These are phyloP conservation scores for Fomitopsis betulina DNA, from an alignment of 1,284 basidiomycete genomes.

Conservation along the genomic window DNA sequence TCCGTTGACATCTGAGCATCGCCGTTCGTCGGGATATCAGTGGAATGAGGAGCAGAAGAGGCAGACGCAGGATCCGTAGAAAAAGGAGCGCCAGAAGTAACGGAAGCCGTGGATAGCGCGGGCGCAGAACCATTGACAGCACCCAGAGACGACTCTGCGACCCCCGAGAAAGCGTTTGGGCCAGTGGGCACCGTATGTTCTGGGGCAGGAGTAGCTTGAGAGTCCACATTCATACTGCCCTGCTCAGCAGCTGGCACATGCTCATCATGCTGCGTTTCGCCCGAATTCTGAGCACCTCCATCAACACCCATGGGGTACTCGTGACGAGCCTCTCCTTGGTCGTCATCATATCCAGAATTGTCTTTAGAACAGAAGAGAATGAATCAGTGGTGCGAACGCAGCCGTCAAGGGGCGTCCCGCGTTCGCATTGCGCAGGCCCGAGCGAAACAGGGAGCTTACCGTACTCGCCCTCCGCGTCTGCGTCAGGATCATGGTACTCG, in stretches of 20 bases:
- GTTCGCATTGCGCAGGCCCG: constrained; percentile 27
- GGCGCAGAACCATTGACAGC: constrained; percentile 24
- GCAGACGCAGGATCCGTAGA: constrained; percentile 36
- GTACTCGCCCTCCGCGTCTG: constrained; percentile 33
- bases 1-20: constrained; percentile 15
- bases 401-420: constrained; percentile 23
- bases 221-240: constrained; percentile 16
- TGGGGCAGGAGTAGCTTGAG: constrained; percentile 14
- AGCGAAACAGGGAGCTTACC: constrained; percentile 37
- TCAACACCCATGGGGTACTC: constrained; percentile 29
- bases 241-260: constrained; percentile 21
- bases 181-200: constrained; percentile 17
- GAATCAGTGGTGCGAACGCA: constrained; percentile 52
- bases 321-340: constrained; percentile 25
- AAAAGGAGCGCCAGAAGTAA: constrained; percentile 38
- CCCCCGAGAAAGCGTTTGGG: constrained; percentile 9
- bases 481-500: constrained; percentile 33
- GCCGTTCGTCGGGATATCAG: constrained; percentile 18
- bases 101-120: constrained; percentile 28
- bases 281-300: constrained; percentile 23
- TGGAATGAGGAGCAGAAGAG: constrained; percentile 5
- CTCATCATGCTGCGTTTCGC: constrained; percentile 30
- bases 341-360: constrained; percentile 48
- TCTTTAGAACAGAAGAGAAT: constrained; percentile 33
- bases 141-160: neutral